Evolutionary conservation across 176 grass and related monocot species (phyloP), one percentile per base, ranked within the genome.

Genomic region (Thinopyrum elongatum): DNA sequence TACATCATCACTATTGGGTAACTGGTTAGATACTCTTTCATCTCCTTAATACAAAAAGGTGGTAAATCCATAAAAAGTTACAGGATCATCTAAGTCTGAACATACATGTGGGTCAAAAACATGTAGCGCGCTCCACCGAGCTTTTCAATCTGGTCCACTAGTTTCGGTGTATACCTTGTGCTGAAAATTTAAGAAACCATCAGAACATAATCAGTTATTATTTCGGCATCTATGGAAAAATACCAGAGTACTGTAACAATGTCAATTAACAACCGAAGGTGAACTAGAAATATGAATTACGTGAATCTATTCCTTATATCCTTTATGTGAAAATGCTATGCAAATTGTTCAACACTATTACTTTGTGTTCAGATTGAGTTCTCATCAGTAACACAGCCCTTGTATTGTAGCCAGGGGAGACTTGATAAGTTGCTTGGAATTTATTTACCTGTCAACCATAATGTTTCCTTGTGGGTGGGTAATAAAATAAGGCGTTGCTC

Each of bases 21-120:
- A 21, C 4, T 61, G 34, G 29, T 78, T 49, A 86, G 70, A 69
- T 58, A 67, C 8, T 38, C 34, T 57, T 83, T 16, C 29, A 3
- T 74, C 13, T 65, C 53, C 29, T 80, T 38, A 22, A 22, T 63
- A 70, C 58, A 58, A 63, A 61, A 35, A 6, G 21, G 70, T 44
- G 65, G 49, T 84, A 67, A 34, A 76, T 46, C 7, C 73, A 70
- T 13, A 86, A 76, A 88, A 66, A 70, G 75, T 21, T 2, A 89
- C 7, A 79, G 28, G 59, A 55, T 11, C 55, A 21, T 22, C 34
- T 51, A 77, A 46, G 73, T 62, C 23, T 12, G 23, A 78, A 70
- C 80, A 88, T 93, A 98, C 95, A 77, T 92, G 75, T 95, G 95
- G 83, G 95, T 95, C 85, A 98, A 83, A 79, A 98, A 98, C 87